Evolutionary conservation across 371 early-diverging fungal species (phyloP), one percentile per base, ranked within the genome.

Genomic region (Blakeslea trispora): DNA sequence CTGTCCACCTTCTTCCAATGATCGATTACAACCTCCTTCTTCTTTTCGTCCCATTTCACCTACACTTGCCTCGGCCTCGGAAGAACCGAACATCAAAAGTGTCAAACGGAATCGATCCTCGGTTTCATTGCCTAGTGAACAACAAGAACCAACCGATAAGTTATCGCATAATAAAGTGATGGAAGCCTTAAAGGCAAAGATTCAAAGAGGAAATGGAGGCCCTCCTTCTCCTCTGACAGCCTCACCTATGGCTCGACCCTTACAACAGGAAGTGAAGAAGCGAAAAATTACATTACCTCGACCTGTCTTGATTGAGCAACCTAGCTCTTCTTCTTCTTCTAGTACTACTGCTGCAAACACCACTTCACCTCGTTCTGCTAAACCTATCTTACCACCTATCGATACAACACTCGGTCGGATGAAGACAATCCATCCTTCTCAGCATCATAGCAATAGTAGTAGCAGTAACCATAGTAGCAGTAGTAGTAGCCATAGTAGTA

Each of bases 171-270:
- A 63, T 39, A 63, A 64, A 59, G 73, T 72, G 8, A 72, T 69
- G 70, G 69, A 69, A 45, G 73, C 73, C 14, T 56, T 72, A 19
- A 69, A 69, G 43, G 70, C 73, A 2, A 69, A 72, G 44, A 61
- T 69, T 45, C 69, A 69, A 42, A 42, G 72, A 53, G 49, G 63
- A 10, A 53, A 15, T 35, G 45, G 53, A 2, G 59, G 53, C 0
- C 53, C 53, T 22, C 54, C 53, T 21, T 54, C 64, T 7, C 64
- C 64, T 4, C 40, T 63, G 28, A 34, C 63, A 3, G 28, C 57
- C n/a, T 28, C 57, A 21, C 52, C 59, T 15, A 22, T 43, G 7
- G 9, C 23, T 21, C 21, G 14, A 45, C 21, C 22, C 6, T 9
- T 24, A 45, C 21, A 32, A 23, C 24, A 47, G 32, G 18, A 47